Base-by-base conservation (phyloP, 495 filamentous ascomycete species). In the Annulohypoxylon nitens region DNA sequence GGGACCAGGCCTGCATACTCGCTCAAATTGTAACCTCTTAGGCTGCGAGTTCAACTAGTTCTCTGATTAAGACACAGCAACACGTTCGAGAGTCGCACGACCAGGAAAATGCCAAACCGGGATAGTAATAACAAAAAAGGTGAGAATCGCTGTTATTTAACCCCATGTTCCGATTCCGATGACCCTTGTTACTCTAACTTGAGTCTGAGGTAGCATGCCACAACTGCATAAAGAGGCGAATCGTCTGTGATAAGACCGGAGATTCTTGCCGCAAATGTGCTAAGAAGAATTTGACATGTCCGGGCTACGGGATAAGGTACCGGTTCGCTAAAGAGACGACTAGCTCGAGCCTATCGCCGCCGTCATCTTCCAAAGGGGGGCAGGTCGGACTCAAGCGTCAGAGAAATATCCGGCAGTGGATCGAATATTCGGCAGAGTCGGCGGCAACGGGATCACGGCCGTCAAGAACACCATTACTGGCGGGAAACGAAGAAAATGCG, bases 161-260 rank as follows among this genome's bases (percentile, higher is more conserved):
- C 51, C 36, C 55, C 23, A 18, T 58, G 23, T n/a, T 11, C 7
- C 53, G 12, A 12, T 33, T 14, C n/a, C n/a, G 53, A 57, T 18
- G 53, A 36, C 25, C 33, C 25, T 16, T 34, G 33, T 36, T 57
- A 33, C 14, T 57, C 33, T 36, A 57, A 57, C 53, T 57, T 50
- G 48, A 51, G 48, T 51, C 48, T 14, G 51, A 55, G 25, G 12
- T 34, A 67, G 64, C 54, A 18, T 67, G 64, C 45, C 50, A 67
- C 41, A 67, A 67, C 23, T 69, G 65, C 43, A 37, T 69, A 26
- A 69, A 53, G 47, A 39, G 65, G 26, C 65, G 58, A 36, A 69
- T 69, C 10, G 58, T 61, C 57, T 69, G 65, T 33, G 65, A 69
- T n/a, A 61, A 69, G 58, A 61, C 65, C 12, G 65, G 59, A 5